Evolutionary conservation across 2,329 filamentous ascomycete species (phyloP), one percentile per base, ranked within the genome.

Genomic region (Graphilbum sp.): DNA sequence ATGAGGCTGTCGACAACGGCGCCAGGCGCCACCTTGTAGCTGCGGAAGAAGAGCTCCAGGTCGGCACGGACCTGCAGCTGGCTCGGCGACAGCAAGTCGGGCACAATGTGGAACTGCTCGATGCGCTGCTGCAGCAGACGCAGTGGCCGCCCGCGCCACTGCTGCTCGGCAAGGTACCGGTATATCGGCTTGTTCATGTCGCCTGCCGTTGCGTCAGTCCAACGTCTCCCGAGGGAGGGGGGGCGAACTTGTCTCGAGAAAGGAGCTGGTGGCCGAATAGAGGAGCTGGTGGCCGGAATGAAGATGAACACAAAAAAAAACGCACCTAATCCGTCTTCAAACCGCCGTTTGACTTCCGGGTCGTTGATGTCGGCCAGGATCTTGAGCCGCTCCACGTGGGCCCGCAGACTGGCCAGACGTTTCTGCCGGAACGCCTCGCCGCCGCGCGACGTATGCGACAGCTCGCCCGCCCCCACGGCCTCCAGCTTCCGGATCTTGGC

Each of bases 151-250:
- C 75, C 67, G 49, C 79, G 76, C 90, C 90, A 98, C 63, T 92
- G 86, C 50, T 70, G 64, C 53, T 94, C 73, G 43, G 88, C 84
- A 36, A 96, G 78, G 58, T 82, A 72, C 46, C 88, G 82, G 65
- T 98, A 98, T 54, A 98, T 87, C 45, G 88, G 88, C 58, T 93
- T 93, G 63, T 74, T 79, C 85, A 96, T 88, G 58, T 96, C 86
- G 46, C 81, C 87, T 95, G 47, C 31, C 20, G 27, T 9, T 5
- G 27, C 40, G 38, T 34, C 15, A 30, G 17, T 8, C 18, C 5
- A 18, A 18, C 27, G 15, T 29, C 15, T 29, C 5, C 6, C 21
- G 6, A 24, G 21, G 11, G 6, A 11, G 21, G 5, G 6, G 27
- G 8, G 6, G 27, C 27, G 27, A 12, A 8, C 27, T 12, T 5